Base-by-base conservation (phyloP, 768 basidiomycete genomes). In the Tricholoma flavovirens region DNA sequence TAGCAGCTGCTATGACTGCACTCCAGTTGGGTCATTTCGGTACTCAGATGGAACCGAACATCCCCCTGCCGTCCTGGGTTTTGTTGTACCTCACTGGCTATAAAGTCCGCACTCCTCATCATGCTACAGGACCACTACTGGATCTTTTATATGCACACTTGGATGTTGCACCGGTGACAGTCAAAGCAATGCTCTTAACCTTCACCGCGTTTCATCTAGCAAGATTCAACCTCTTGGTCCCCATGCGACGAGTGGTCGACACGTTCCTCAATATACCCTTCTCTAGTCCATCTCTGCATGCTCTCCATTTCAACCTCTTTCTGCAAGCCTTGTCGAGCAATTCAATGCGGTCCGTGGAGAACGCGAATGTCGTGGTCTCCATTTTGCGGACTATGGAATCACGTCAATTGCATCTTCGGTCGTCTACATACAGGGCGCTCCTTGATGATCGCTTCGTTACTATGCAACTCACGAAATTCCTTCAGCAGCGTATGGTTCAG, bases 361-460 rank as follows among this genome's bases (percentile, higher is more conserved):
- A 66, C 1, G 72, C 79, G 1, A 66, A 72, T 11, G 67, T 72
- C 17, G 74, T 75, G 0, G 60, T 82, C 1, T 58, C 69, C 1
- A 29, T 85, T 4, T 64, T 86, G 38, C 64, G 65, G 19, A 67
- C 75, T 9, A 83, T 85, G 82, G 72, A 78, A 21, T 65, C 68
- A 2, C 74, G 77, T 17, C 67, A 73, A 50, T 63, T 83, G 15
- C 60, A 64, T 6, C 71, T 84, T 26, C 67, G 66, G 54, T 59
- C 69, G 3, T 60, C 70, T 12, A 82, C 81, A 0, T 81, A 80
- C 59, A 61, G 71, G 7, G 62, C 68, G 0, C 69, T 86, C 0
- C 73, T 84, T 45, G 71, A 70, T 40, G 78, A 84, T 60, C 74
- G 77, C 0, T 80, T 80, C 57, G 71, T 83, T 35, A 77, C 78